Evolutionary conservation across 73 alveolate species (phyloP).

Genomic region (Paramecium tetraurelia): DNA sequence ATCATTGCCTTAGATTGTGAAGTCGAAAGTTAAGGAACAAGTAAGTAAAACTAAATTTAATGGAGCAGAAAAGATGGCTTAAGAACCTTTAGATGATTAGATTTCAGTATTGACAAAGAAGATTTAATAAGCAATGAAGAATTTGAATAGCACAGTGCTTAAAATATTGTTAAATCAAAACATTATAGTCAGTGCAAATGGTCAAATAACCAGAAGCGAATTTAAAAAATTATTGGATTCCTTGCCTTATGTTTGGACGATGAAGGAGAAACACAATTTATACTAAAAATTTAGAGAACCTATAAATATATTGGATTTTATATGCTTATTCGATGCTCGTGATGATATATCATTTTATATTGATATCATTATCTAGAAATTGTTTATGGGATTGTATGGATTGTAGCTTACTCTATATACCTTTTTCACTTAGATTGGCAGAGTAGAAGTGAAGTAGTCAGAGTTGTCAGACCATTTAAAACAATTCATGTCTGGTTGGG

Average conservation of each 20-base stretch:
- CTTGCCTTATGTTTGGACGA: conserved; percentile 18
- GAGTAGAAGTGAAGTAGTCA: background rate
- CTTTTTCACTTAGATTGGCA: background rate
- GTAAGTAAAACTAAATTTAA: background rate
- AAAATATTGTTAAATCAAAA: background rate
- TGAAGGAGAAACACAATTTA: conserved; percentile 2
- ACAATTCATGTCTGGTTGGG: conserved; percentile 2
- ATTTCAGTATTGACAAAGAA: background rate
- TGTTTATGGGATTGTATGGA: conserved; percentile 2
- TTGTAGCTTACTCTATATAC: background rate
- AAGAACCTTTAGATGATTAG: conserved; percentile 1
- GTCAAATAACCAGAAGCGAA: background rate
- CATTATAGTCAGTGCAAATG: background rate
- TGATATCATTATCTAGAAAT: background rate
- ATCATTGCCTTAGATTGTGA: background rate
- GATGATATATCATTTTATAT: background rate
- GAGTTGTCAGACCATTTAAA: background rate
- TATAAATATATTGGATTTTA: background rate
- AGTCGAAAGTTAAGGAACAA: background rate
- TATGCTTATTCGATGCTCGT: background rate
- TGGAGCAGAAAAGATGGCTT: background rate
- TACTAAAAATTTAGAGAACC: background rate
- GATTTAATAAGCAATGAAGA: background rate
- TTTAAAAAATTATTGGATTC: conserved; percentile 37
- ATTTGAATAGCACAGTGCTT: background rate